Evolutionary conservation across 805 yeast genomes (phyloP).

Genomic region (Metschnikowia peoriensis): DNA sequence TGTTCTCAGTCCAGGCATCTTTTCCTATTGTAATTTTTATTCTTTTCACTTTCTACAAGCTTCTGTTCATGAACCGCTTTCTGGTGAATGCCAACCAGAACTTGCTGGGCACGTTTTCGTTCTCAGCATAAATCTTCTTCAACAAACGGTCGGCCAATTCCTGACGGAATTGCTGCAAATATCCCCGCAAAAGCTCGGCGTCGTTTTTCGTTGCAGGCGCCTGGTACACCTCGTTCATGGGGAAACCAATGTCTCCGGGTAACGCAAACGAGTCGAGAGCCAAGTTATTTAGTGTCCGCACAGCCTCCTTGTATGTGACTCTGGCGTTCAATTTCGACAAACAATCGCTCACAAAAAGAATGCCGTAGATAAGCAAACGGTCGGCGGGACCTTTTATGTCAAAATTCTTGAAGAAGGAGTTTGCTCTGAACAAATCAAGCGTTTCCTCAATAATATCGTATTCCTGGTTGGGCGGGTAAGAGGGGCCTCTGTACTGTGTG

Average conservation of each 20-base stretch:
- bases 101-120: slow-evolving; percentile 67
- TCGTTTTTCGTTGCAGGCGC: slow-evolving; percentile 76
- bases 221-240: slow-evolving; percentile 74
- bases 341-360: slow-evolving; percentile 83
- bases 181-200: slow-evolving; percentile 73
- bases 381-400: slow-evolving; percentile 96
- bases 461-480: slow-evolving; percentile 66
- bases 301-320: slow-evolving; percentile 57
- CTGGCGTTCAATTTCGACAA: slow-evolving; percentile 56
- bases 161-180: slow-evolving; percentile 91
- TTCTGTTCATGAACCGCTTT: slow-evolving; percentile 93
- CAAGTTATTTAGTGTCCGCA: slow-evolving; percentile 70
- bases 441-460: slow-evolving; percentile 93
- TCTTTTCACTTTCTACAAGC: slow-evolving; percentile 40
- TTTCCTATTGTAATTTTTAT: no score
- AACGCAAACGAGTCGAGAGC: slow-evolving; percentile 84
- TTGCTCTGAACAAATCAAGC: slow-evolving; percentile 89
- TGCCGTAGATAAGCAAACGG: slow-evolving; percentile 89
- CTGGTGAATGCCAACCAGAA: slow-evolving; percentile 95
- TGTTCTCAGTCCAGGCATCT: no score
- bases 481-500: slow-evolving; percentile 87
- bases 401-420: slow-evolving; percentile 93
- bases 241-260: slow-evolving; percentile 96
- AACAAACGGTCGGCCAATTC: slow-evolving; percentile 83
- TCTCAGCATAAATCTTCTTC: slow-evolving; percentile 65